Evolutionary conservation across 176 grass and related monocot genomes (phyloP), one percentile per base, ranked within the genome.

Genomic region (Oropetium thomaeum): DNA sequence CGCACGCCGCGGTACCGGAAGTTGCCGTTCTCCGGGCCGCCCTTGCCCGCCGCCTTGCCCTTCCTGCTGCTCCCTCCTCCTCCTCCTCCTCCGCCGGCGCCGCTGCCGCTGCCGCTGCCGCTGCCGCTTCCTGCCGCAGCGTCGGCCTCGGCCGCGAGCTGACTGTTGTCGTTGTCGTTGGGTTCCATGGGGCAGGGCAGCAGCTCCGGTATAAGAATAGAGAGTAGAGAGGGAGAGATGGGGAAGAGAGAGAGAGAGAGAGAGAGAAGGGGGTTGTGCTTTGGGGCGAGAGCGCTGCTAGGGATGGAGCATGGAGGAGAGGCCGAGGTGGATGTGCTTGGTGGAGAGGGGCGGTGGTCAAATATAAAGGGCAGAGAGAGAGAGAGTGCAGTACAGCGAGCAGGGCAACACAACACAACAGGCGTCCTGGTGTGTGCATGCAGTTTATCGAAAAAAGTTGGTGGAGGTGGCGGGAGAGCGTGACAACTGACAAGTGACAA

Each of bases 321-420:
- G 67, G 59, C 30, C 66, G 85, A 87, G 85, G 79, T 67, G 60
- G 81, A 68, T 89, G 30, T 78, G 89, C 82, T 84, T 97, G 95
- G 90, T 23, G 74, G 47, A 89, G 66, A 91, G 84, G 86, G 88
- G 91, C 91, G 90, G 95, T 93, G 88, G 95, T 97, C 91, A 97
- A 89, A 89, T 88, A 90, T 88, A 84, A 79, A 70, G 69, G 52
- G 11, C 0, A 9, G 78, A 31, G 75, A 55, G 28, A 53, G 7
- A 65, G 26, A 25, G 3, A 30, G 72, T 59, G 73, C 23, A 59
- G 67, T 82, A 66, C 55, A 86, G 78, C 33, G 23, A 31, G 59
- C 44, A 78, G 57, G n/a, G n/a, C n/a, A n/a, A n/a, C n/a, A n/a
- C n/a, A n/a, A n/a, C n/a, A n/a, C n/a, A n/a, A n/a, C n/a, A n/a